Percentiles rank a stretch among this genome's conserved stretches.
Evolutionary conservation across 108 stramenopile species (phyloP).

Genomic region (Pseudonitzschia multiseries): DNA sequence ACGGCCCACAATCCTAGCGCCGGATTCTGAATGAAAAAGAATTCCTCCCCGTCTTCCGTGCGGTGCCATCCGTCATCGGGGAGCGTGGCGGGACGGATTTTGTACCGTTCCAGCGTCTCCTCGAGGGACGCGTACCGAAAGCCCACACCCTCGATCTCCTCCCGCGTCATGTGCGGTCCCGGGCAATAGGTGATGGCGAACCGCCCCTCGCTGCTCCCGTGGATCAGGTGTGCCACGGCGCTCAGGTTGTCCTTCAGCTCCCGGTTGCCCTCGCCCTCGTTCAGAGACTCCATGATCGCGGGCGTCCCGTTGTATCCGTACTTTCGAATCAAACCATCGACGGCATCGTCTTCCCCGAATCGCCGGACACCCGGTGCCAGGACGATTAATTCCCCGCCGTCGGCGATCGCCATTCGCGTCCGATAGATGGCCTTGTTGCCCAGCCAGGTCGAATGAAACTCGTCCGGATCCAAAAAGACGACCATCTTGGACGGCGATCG

Average conservation of each 20-base stretch:
- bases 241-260: slow-evolving; percentile 79
- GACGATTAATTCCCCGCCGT: slow-evolving; percentile 90
- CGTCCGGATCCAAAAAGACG: slow-evolving; percentile 84
- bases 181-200: slow-evolving; percentile 92
- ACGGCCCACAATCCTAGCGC: slow-evolving; percentile 94
- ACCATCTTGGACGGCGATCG: slow-evolving; percentile 79
- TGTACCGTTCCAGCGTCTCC: slow-evolving; percentile 65
- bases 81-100: slow-evolving; percentile 44
- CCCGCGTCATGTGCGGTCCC: slow-evolving; percentile 68
- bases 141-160: slow-evolving; percentile 87
- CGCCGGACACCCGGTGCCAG: slow-evolving; percentile 86
- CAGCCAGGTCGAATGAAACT: slow-evolving; percentile 96
- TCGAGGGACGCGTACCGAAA: slow-evolving; percentile 77
- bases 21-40: slow-evolving; percentile 93
- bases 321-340: slow-evolving; percentile 88
- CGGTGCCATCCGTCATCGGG: slow-evolving; percentile 89
- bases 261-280: slow-evolving; percentile 35
- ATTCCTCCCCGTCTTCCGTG: slow-evolving; percentile 68
- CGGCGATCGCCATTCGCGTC: slow-evolving; percentile 94
- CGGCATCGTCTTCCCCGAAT: slow-evolving; percentile 90
- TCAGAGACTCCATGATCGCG: slow-evolving; percentile 76
- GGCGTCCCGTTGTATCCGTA: slow-evolving; percentile 93
- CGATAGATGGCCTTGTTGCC: slow-evolving; percentile 96
- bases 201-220: slow-evolving; percentile 91
- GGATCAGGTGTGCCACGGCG: slow-evolving; percentile 94